These are phyloP conservation scores for Colletotrichum sp. DNA, from an alignment of 2,329 filamentous ascomycete species.

Conservation along the genomic window DNA sequence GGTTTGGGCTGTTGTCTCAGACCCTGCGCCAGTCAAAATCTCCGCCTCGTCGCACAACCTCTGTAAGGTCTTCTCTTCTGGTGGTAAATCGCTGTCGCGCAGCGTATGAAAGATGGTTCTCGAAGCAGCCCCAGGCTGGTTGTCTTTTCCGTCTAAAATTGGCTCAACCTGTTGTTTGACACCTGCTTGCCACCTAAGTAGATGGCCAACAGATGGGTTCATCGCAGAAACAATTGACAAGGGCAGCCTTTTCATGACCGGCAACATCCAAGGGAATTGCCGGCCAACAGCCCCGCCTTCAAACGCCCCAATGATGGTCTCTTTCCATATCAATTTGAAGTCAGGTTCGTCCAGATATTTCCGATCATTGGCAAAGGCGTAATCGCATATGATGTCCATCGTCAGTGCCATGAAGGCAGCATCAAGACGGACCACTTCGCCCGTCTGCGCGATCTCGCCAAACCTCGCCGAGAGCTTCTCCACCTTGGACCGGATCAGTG, in stretches of 20 bases:
- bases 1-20: slow-evolving; percentile 40
- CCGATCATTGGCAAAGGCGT: slow-evolving; percentile 35
- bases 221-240: background rate
- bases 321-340: background rate
- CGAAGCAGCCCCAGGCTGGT: background rate
- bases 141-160: background rate
- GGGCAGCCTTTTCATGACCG: background rate
- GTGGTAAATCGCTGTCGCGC: background rate
- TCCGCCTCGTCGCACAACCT: slow-evolving; percentile 24
- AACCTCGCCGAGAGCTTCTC: slow-evolving; percentile 30
- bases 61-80: slow-evolving; percentile 21
- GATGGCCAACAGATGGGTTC: background rate
- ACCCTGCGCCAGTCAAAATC: slow-evolving; percentile 51
- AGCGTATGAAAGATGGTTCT: background rate
- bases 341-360: slow-evolving; percentile 22
- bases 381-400: slow-evolving; percentile 40
- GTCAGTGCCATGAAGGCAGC: slow-evolving; percentile 31
- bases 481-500: slow-evolving; percentile 36
- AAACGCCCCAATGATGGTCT: background rate
- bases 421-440: slow-evolving; percentile 22
- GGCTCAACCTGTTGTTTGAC: background rate
- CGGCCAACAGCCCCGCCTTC: background rate
- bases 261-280: background rate
- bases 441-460: slow-evolving; percentile 28
- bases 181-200: background rate